phyloP scores from a whole-genome alignment of 352 stramenopile species.

The Pythium rhizo-oryzae region DNA sequence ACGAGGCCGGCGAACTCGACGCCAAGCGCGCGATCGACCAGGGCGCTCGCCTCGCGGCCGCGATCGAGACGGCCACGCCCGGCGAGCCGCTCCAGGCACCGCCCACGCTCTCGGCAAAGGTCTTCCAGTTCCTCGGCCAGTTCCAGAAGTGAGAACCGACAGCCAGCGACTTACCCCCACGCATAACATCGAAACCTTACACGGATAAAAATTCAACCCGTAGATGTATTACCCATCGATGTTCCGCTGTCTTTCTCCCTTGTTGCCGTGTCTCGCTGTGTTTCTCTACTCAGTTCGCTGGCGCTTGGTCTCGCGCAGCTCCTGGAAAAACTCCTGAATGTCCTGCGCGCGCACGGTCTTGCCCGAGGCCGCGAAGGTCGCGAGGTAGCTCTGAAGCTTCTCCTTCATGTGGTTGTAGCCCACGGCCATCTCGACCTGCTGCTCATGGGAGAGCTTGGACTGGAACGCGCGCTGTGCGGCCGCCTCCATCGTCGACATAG shows the following conservation, averaged over 20 bases:
- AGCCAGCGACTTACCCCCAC: no score
- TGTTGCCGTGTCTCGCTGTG: no score
- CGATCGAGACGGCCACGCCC: constrained; percentile 78
- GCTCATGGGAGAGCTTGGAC: constrained; percentile 60
- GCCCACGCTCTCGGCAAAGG: constrained; percentile 38
- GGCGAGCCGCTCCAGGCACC: constrained; percentile 57
- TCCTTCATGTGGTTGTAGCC: constrained; percentile 77
- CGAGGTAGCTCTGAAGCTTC: constrained; percentile 66
- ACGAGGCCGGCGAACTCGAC: constrained; percentile 95
- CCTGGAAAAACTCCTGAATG: constrained; percentile 12
- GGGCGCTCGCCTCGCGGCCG: constrained; percentile 86
- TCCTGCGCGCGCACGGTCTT: constrained; percentile 76
- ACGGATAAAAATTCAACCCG: no score
- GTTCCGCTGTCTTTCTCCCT: no score
- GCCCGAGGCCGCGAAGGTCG: constrained; percentile 52
- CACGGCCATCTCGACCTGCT: constrained; percentile 76
- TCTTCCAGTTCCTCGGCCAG: constrained; percentile 56
- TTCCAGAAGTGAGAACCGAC: constrained; percentile 48
- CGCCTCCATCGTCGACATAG: constrained; percentile 42
- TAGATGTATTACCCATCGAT: no score
- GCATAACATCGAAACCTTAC: no score
- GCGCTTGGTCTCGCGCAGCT: constrained; percentile 8
- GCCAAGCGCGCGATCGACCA: constrained; percentile 98
- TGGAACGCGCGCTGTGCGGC: constrained; percentile 53
- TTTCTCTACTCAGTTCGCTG: no score